Evolutionary conservation across 768 basidiomycete species (phyloP).

Genomic region (Cantharellus anzutake): DNA sequence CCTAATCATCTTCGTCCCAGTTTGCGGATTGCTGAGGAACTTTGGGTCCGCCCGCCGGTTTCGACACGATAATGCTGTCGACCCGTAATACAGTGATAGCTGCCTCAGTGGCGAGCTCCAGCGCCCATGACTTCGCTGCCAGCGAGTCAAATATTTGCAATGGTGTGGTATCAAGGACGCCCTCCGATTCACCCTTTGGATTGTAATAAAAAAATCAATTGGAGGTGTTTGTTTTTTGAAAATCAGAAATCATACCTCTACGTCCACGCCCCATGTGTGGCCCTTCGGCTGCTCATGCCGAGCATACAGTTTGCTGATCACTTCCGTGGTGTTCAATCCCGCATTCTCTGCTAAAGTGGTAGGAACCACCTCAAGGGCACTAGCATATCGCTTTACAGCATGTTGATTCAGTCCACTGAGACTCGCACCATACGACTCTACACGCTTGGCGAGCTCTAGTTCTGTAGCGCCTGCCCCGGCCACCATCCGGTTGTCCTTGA

Average conservation of each 20-base stretch:
- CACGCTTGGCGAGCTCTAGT: conserved; percentile 70
- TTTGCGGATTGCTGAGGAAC: conserved; percentile 72
- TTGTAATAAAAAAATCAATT: conserved; percentile 1
- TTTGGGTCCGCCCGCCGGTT: conserved; percentile 78
- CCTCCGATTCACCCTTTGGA: conserved; percentile 50
- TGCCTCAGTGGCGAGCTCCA: conserved; percentile 79
- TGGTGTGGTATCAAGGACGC: conserved; percentile 32
- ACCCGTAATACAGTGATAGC: conserved; percentile 83
- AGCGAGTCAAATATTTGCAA: conserved; percentile 69
- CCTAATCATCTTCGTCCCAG: conserved; percentile 50
- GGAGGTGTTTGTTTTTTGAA: not conserved
- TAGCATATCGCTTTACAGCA: conserved; percentile 75
- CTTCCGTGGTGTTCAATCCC: conserved; percentile 74
- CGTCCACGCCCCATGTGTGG: conserved; percentile 66
- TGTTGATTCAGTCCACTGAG: conserved; percentile 87
- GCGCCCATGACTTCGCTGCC: conserved; percentile 78
- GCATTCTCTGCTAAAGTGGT: conserved; percentile 91
- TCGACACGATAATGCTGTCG: conserved; percentile 95
- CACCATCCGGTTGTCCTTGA: conserved; percentile 73
- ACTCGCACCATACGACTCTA: conserved; percentile 74
- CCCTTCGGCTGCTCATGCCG: conserved; percentile 67
- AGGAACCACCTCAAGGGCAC: conserved; percentile 82
- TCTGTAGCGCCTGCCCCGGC: conserved; percentile 92
- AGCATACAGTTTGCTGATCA: conserved; percentile 74
- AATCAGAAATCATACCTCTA: conserved; percentile 40